Evolutionary conservation across 148 eudicot species (phyloP), one percentile per base, ranked within the genome.

Genomic region (Beta vulgaris): DNA sequence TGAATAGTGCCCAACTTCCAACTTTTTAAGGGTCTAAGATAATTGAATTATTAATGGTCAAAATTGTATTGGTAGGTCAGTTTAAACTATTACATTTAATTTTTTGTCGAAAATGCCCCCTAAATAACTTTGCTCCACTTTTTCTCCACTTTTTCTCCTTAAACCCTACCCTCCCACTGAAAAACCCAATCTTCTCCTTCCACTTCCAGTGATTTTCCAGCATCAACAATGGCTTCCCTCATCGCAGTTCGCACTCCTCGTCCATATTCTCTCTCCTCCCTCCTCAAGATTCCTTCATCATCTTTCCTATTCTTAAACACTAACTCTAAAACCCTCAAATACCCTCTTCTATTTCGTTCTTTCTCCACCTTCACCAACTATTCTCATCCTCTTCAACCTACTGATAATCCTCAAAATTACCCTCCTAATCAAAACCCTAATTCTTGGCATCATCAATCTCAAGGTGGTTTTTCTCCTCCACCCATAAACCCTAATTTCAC

Each of bases 201-300:
- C 57, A 78, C 32, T 73, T 78, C 55, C 64, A 81, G 12, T 74
- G 23, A 26, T 75, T 64, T 18, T 79, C 36, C 36, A 26, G 10
- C 6, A 10, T 57, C 36, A 73, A 12, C 48, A 74, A 89, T 89
- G 92, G 82, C 91, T 25, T 85, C 86, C 68, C 81, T 88, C 35
- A 74, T 83, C 76, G 79, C 81, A 69, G 68, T 84, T n/a, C 86
- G 86, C 37, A 67, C 84, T 54, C 80, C 87, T 49, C 88, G 77
- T 10, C 60, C 76, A 19, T 73, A 78, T 72, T 55, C 63, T 49
- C 82, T 80, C 53, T 51, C 74, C 34, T 71, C 84, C 21, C 28
- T 77, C 32, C 79, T 73, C 75, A 84, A 73, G 86, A 59, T 77
- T 78, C 34, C 46, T 31, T 77, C 82, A 28, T 80, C 81, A 43